phyloP scores from a whole-genome alignment of 1,139 yeast genomes.

The Blastobotrys apis region DNA sequence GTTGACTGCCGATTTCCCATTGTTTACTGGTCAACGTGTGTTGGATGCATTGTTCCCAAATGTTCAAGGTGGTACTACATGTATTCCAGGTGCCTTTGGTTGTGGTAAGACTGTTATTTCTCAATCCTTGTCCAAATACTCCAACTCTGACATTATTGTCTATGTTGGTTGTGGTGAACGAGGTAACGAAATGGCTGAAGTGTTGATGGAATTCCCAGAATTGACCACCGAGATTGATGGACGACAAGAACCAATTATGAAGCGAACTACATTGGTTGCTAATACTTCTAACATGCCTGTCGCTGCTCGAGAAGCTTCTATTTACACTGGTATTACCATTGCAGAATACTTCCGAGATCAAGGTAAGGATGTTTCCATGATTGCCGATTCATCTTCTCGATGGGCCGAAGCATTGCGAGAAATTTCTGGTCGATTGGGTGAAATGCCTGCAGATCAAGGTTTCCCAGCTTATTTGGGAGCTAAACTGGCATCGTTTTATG shows the following conservation, averaged over 20 bases:
- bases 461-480: slow-evolving; percentile 99
- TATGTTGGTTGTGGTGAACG: slow-evolving; percentile 59
- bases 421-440: slow-evolving; percentile 99
- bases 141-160: slow-evolving; percentile 49
- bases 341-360: slow-evolving; percentile 99
- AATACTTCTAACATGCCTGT: slow-evolving; percentile 99
- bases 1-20: slow-evolving; percentile 86
- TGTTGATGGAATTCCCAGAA: slow-evolving; percentile 98
- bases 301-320: slow-evolving; percentile 99
- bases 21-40: slow-evolving; percentile 97
- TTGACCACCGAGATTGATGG: slow-evolving; percentile 86
- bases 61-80: slow-evolving; percentile 99
- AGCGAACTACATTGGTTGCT: slow-evolving; percentile 97
- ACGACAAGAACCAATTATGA: slow-evolving; percentile 97
- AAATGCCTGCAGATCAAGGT: slow-evolving; percentile 99
- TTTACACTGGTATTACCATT: slow-evolving; percentile 95
- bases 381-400: slow-evolving; percentile 99
- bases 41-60: slow-evolving; percentile 96
- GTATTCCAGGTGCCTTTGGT: slow-evolving; percentile 99
- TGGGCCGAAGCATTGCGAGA: slow-evolving; percentile 99
- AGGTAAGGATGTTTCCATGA: slow-evolving; percentile 98
- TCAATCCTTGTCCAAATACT: slow-evolving; percentile 92
- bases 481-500: slow-evolving; percentile 96
- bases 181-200: slow-evolving; percentile 99
- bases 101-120: slow-evolving; percentile 99